These are phyloP conservation scores for Achaetomiella virescens DNA, from an alignment of 495 filamentous ascomycete genomes.

Conservation along the genomic window DNA sequence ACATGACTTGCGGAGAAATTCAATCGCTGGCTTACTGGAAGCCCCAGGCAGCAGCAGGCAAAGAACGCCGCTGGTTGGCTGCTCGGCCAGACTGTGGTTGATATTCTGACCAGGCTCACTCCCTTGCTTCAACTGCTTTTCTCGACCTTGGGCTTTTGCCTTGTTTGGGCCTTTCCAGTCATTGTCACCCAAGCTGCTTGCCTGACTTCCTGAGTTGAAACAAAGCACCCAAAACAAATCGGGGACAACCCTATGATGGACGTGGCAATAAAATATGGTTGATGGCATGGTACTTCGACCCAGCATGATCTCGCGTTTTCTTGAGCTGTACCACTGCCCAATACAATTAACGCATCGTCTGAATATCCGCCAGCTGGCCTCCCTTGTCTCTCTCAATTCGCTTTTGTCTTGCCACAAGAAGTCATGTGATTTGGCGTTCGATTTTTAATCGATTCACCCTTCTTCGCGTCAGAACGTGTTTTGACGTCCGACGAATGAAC, in stretches of 20 bases:
- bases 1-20: slow-evolving; percentile 20
- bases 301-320: no score
- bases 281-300: no score
- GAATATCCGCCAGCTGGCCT: not conserved
- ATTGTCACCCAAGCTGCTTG: no score
- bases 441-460: slow-evolving; percentile 27
- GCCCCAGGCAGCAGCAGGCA: slow-evolving; percentile 15
- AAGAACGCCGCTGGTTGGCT: not conserved
- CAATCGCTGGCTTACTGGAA: slow-evolving; percentile 11
- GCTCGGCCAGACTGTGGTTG: not conserved
- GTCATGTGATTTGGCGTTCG: slow-evolving; percentile 29
- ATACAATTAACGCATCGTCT: not conserved
- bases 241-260: no score
- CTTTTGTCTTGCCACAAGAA: not conserved
- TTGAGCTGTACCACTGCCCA: not conserved
- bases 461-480: slow-evolving; percentile 24
- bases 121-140: not conserved
- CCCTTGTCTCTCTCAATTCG: not conserved
- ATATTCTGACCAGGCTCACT: not conserved
- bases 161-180: no score
- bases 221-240: no score
- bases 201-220: no score
- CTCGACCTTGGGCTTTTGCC: no score
- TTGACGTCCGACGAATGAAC: not conserved
- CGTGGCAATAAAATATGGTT: no score